These are phyloP conservation scores for Lecanicillium sp. DNA, from an alignment of 2,329 filamentous ascomycete species.

Conservation along the genomic window DNA sequence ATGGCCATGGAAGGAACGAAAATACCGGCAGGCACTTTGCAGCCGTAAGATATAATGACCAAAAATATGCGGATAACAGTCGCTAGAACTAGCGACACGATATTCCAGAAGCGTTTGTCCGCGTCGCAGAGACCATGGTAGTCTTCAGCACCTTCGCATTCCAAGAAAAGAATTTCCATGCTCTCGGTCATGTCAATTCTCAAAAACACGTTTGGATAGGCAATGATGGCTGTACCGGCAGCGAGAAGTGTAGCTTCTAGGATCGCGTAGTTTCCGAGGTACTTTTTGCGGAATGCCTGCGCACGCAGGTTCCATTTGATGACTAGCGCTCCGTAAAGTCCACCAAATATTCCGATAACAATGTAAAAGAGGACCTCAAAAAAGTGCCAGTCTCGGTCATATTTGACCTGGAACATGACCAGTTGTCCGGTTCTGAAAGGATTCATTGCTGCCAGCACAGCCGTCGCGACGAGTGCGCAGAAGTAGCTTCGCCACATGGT, in stretches of 20 bases:
- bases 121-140: constrained; percentile 84
- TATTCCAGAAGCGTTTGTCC: constrained; percentile 67
- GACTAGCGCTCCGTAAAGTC: constrained; percentile 90
- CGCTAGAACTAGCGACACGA: constrained; percentile 69
- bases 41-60: constrained; percentile 93
- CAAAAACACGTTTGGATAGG: constrained; percentile 92
- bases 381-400: constrained; percentile 95
- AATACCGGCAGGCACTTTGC: constrained; percentile 95
- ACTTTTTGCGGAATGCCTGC: constrained; percentile 90
- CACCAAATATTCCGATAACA: constrained; percentile 84
- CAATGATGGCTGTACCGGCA: constrained; percentile 78
- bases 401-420: constrained; percentile 98
- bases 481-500: constrained; percentile 98
- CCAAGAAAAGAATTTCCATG: constrained; percentile 95
- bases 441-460: constrained; percentile 90
- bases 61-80: constrained; percentile 75
- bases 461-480: constrained; percentile 90
- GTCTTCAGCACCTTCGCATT: constrained; percentile 83
- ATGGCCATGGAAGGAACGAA: constrained; percentile 98
- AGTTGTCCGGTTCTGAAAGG: constrained; percentile 94
- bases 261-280: constrained; percentile 75
- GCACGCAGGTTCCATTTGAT: constrained; percentile 95
- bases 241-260: constrained; percentile 82
- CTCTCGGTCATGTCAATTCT: constrained; percentile 98
- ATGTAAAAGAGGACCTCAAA: constrained; percentile 94